Evolutionary conservation across 1,139 yeast genomes (phyloP).

Genomic region (Lodderomyces jiufengensis): DNA sequence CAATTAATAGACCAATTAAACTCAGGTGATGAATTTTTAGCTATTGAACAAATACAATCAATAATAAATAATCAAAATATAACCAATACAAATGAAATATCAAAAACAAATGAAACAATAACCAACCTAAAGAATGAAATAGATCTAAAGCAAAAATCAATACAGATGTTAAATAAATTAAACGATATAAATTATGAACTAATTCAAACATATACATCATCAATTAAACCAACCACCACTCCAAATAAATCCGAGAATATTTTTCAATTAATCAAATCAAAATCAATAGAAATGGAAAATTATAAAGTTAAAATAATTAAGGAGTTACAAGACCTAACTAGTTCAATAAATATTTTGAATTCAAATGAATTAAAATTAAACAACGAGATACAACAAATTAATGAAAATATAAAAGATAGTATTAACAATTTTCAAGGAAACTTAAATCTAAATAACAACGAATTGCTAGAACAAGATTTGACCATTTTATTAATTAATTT

Average conservation of each 20-base stretch:
- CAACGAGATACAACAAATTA: conserved; percentile 25
- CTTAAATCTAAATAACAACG: conserved; percentile 15
- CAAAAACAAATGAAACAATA: conserved; percentile 13
- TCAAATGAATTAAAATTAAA: conserved; percentile 41
- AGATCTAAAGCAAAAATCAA: conserved; percentile 20
- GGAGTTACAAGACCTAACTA: conserved; percentile 53
- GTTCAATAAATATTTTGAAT: conserved; percentile 45
- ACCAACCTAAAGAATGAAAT: conserved; percentile 19
- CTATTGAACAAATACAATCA: conserved; percentile 3
- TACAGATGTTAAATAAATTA: conserved; percentile 21
- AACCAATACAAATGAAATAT: neutral
- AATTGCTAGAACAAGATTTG: conserved; percentile 29
- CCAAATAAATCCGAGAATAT: conserved; percentile 20
- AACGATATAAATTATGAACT: conserved; percentile 16
- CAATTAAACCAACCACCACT: conserved; percentile 1
- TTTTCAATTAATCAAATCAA: conserved; percentile 25
- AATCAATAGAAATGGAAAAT: conserved; percentile 41
- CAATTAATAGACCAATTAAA: conserved; percentile 1
- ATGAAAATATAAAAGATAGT: conserved; percentile 21
- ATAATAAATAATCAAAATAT: neutral
- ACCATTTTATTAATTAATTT: conserved; percentile 41
- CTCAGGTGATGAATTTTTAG: conserved; percentile 1
- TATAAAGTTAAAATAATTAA: conserved; percentile 54
- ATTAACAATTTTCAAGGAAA: conserved; percentile 3
- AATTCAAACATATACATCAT: conserved; percentile 5